Percentiles rank a stretch among this genome's conserved stretches.
These are phyloP conservation scores for Hypomontagnella submonticulosa DNA, from an alignment of 495 filamentous ascomycete species.

Conservation along the genomic window DNA sequence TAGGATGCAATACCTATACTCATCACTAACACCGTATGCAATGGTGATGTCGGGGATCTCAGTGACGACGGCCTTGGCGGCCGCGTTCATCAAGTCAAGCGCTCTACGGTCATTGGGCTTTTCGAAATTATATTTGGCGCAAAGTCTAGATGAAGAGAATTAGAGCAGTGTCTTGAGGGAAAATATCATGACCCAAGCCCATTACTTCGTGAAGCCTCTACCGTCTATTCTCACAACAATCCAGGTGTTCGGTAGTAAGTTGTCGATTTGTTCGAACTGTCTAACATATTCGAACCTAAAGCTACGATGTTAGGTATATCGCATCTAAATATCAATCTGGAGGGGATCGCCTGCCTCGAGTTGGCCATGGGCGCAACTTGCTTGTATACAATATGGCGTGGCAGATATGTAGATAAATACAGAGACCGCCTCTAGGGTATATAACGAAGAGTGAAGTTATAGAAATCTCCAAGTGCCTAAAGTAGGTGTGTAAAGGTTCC, in stretches of 20 bases:
- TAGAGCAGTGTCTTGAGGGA: constrained; percentile 15
- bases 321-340: neutral
- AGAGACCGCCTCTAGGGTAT: too few species aligned
- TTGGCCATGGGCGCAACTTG: constrained; percentile 55
- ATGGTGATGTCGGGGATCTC: constrained; percentile 87
- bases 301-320: constrained; percentile 40
- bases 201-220: constrained; percentile 87
- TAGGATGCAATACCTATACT: constrained; percentile 71
- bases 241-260: constrained; percentile 89
- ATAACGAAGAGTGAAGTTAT: too few species aligned
- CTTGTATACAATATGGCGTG: neutral
- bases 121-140: constrained; percentile 80
- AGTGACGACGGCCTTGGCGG: constrained; percentile 81
- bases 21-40: constrained; percentile 93
- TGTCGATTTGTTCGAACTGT: constrained; percentile 82
- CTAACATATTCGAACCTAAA: constrained; percentile 90
- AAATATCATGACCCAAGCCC: constrained; percentile 5
- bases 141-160: constrained; percentile 65
- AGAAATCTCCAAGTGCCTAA: too few species aligned
- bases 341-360: constrained; percentile 53
- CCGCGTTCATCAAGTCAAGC: constrained; percentile 93
- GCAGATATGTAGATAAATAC: neutral
- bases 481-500: too few species aligned
- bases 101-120: constrained; percentile 94
- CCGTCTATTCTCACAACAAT: constrained; percentile 94